Percentiles rank a stretch among this genome's conserved stretches.
Evolutionary conservation across 2,329 filamentous ascomycete species (phyloP).

Genomic region (Neofusicoccum sp.): DNA sequence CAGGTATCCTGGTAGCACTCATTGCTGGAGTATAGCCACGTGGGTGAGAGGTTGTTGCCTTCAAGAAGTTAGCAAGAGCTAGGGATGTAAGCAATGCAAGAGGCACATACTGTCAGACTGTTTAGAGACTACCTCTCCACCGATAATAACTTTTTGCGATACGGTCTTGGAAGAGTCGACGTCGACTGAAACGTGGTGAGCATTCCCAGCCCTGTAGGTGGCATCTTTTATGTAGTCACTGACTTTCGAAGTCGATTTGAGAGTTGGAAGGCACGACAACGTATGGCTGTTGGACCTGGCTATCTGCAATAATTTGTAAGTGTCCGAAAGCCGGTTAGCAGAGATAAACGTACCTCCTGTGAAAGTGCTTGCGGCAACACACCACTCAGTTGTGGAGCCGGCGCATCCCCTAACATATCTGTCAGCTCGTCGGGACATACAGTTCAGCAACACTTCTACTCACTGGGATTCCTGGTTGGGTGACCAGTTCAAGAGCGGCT

Average conservation of each 20-base stretch:
- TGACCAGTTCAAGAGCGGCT: constrained; percentile 16
- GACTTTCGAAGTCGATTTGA: neutral
- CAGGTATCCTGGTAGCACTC: constrained; percentile 19
- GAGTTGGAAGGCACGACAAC: neutral
- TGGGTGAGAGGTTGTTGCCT: neutral
- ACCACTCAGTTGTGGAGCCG: constrained; percentile 6
- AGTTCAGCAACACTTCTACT: neutral
- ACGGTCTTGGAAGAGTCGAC: neutral
- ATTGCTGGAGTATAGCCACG: constrained; percentile 24
- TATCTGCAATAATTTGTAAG: neutral
- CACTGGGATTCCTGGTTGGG: constrained; percentile 6
- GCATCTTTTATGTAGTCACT: rapidly evolving
- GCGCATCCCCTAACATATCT: neutral
- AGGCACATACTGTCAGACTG: neutral
- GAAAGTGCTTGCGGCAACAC: constrained; percentile 14
- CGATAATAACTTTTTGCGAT: constrained; percentile 7
- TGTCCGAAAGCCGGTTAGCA: neutral
- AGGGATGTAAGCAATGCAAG: neutral
- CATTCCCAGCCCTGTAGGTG: no score
- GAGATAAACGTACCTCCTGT: neutral
- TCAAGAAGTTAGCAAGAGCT: neutral
- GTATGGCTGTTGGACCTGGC: constrained; percentile 2
- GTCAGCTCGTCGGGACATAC: neutral
- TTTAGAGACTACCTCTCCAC: constrained; percentile 7
- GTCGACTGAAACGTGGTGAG: neutral